Conservation (phyloP, 2,329 filamentous ascomycete species). For the Aspergillus novoparasiticus region DNA sequence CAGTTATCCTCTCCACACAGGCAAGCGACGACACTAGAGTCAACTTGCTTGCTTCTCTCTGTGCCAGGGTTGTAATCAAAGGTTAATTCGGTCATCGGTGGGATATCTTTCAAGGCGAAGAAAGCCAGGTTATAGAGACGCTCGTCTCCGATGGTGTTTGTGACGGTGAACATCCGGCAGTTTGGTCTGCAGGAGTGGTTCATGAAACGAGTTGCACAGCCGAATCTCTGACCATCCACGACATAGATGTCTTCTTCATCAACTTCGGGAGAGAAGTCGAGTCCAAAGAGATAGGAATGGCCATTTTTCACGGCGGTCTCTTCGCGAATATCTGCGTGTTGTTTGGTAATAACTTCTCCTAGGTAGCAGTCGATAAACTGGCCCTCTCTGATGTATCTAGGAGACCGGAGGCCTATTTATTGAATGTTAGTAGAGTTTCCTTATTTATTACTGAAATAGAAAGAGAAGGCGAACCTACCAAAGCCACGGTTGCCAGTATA, state of each 20-base stretch:
- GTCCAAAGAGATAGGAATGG: constrained; percentile 46
- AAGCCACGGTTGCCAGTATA: constrained; percentile 45
- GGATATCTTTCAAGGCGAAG: constrained; percentile 48
- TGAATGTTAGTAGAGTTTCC: constrained; percentile 11
- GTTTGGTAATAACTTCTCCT: constrained; percentile 46
- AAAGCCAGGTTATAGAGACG: constrained; percentile 51
- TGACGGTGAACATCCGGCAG: constrained; percentile 47
- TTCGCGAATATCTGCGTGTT: constrained; percentile 43
- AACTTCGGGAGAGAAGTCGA: constrained; percentile 40
- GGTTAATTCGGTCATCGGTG: constrained; percentile 45
- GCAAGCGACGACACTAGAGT: constrained; percentile 45
- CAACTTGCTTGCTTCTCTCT: constrained; percentile 27
- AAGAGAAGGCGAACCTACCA: constrained; percentile 26
- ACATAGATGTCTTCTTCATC: constrained; percentile 38
- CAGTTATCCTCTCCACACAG: constrained; percentile 48
- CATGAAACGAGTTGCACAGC: constrained; percentile 48
- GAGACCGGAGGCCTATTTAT: constrained; percentile 42
- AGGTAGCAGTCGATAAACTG: constrained; percentile 51
- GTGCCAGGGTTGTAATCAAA: constrained; percentile 50
- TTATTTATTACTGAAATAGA: not conserved
- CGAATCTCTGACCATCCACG: constrained; percentile 47
- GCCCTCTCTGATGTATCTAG: constrained; percentile 38
- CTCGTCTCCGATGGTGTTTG: constrained; percentile 42
- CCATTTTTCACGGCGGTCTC: constrained; percentile 26
- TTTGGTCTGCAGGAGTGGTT: constrained; percentile 54